phyloP scores from a whole-genome alignment of 768 basidiomycete species.

The Naganishia kalamii region DNA sequence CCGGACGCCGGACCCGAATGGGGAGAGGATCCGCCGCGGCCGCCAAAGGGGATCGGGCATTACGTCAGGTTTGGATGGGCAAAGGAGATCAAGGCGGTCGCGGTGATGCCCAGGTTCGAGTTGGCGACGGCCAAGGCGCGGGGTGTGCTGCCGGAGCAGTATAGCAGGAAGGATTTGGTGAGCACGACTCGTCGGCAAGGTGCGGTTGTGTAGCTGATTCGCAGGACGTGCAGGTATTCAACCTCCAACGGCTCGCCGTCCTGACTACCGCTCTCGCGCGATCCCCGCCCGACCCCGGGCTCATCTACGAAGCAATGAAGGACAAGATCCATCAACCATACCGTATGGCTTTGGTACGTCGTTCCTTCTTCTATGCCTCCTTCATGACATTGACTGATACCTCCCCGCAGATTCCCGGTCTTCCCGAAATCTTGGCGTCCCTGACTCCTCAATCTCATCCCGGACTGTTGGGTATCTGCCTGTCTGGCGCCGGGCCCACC shows the following conservation, averaged over 20 bases:
- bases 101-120: constrained; percentile 92
- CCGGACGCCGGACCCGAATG: constrained; percentile 83
- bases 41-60: constrained; percentile 86
- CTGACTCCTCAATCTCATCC: constrained; percentile 85
- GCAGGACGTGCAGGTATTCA: constrained; percentile 70
- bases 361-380: not conserved
- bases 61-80: constrained; percentile 86
- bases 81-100: constrained; percentile 76
- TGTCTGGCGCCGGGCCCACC: constrained; percentile 95
- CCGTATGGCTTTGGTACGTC: constrained; percentile 70
- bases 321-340: constrained; percentile 97
- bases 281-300: constrained; percentile 82
- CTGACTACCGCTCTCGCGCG: constrained; percentile 87
- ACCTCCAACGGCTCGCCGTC: constrained; percentile 90
- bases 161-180: constrained; percentile 86
- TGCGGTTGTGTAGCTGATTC: not conserved
- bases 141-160: constrained; percentile 72
- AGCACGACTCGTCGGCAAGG: not conserved
- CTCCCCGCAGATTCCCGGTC: constrained; percentile 73
- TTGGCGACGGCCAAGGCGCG: constrained; percentile 91
- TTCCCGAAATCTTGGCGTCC: constrained; percentile 80
- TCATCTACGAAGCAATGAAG: constrained; percentile 99
- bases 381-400: not conserved
- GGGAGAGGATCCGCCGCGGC: constrained; percentile 79
- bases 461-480: constrained; percentile 92